These are phyloP conservation scores for Polygonum maritimum DNA, from an alignment of 148 eudicot genomes.

Conservation along the genomic window DNA sequence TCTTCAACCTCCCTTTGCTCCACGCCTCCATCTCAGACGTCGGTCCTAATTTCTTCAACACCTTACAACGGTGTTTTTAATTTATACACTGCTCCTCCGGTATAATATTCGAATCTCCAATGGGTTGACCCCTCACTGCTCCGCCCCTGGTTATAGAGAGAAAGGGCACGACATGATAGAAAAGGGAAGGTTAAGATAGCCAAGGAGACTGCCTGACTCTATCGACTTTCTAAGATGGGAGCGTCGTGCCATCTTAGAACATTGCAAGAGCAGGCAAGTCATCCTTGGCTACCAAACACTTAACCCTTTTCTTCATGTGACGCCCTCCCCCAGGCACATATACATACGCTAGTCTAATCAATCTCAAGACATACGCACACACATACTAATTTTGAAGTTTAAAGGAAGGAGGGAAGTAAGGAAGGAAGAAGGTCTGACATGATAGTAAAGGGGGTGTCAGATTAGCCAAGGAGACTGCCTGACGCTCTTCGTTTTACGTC, in stretches of 20 bases:
- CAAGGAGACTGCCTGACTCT: slow-evolving; percentile 8
- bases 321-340: background rate
- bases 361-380: background rate
- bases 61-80: too few relatives aligned
- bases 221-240: too few relatives aligned
- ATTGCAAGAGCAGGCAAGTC: slow-evolving; percentile 9
- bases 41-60: too few relatives aligned
- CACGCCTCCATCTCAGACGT: too few relatives aligned
- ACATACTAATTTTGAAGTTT: too few relatives aligned
- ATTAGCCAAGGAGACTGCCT: slow-evolving; percentile 11
- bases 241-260: too few relatives aligned
- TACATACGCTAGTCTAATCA: background rate
- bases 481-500: background rate
- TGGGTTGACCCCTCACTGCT: too few relatives aligned
- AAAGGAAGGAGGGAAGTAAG: background rate
- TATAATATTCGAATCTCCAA: too few relatives aligned
- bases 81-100: too few relatives aligned
- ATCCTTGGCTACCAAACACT: slow-evolving; percentile 11
- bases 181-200: slow-evolving; percentile 6
- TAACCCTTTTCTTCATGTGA: slow-evolving; percentile 2
- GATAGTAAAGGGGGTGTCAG: background rate
- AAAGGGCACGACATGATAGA: background rate
- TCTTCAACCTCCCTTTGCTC: too few relatives aligned
- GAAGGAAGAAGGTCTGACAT: background rate
- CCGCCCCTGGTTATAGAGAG: too few relatives aligned